Evolutionary conservation across 2,329 filamentous ascomycete genomes (phyloP), one percentile per base, ranked within the genome.

Genomic region (Pseudogymnoascus sp.): DNA sequence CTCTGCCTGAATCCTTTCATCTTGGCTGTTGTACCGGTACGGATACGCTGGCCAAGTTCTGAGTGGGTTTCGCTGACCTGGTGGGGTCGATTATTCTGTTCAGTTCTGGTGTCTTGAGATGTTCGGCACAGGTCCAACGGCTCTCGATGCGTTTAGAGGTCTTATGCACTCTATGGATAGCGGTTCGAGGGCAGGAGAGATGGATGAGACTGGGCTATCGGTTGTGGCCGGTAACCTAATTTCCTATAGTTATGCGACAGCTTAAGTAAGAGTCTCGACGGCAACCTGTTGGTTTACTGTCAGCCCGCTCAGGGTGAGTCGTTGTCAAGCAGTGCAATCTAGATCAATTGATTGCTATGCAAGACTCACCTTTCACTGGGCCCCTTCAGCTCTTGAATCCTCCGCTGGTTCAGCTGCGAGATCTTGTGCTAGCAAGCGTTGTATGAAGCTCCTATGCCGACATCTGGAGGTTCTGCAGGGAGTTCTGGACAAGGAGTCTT

Each of bases 1-100:
- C 90, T 91, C 83, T 96, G 91, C 80, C 92, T 90, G 79, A 97
- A 96, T 77, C 91, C 90, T 82, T 96, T 97, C 93, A 97, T 97
- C 79, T 83, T 89, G 78, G 50, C 50, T 56, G 50, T 35, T 33
- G 8, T 56, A 35, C 16, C 50, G 50, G 50, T 21, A 14, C 33
- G 21, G 50, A 33, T 56, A 35, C 50, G 29, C 29, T 56, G 50
- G 29, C 50, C 50, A 56, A 56, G 50, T 33, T 56, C n/a, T 33
- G 29, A 6, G 16, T 56, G 10, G 29, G 50, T 33, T 56, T 56
- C n/a, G 50, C 50, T 56, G 29, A 14, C 50, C 29, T 56, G 29
- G 50, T 35, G 50, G 50, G 50, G 50, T 56, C 50, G 19, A 21
- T 33, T 21, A 33, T 33, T 56, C 50, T 56, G 6, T 56, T 33